A percentile compares a stretch with the other conserved stretches of the same genome.
Evolutionary conservation across 2,329 filamentous ascomycete genomes (phyloP).

Genomic region (Zymoseptoria ardabiliae): DNA sequence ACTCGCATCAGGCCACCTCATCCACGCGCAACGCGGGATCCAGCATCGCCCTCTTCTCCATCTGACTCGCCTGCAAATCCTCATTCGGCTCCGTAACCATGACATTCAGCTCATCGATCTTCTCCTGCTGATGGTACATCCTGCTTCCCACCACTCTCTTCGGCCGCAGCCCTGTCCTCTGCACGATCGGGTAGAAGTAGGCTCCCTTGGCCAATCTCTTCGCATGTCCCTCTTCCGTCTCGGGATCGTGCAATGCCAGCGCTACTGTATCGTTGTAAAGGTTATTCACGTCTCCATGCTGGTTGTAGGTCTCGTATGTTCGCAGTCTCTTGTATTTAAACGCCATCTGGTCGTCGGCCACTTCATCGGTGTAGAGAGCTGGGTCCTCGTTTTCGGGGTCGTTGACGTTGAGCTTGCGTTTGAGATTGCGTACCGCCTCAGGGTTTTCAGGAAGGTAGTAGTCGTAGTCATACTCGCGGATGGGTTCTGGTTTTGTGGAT

Average conservation of each 20-base stretch:
- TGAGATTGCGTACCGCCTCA: slow-evolving; percentile 44
- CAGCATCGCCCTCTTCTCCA: slow-evolving; percentile 9
- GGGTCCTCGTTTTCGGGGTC: slow-evolving; percentile 49
- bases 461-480: slow-evolving; percentile 52
- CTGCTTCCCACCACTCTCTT: slow-evolving; percentile 35
- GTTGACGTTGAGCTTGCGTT: slow-evolving; percentile 48
- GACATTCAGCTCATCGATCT: slow-evolving; percentile 21
- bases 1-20: slow-evolving; percentile 2
- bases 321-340: slow-evolving; percentile 52
- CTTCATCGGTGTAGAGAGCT: slow-evolving; percentile 42
- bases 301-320: slow-evolving; percentile 53
- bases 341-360: slow-evolving; percentile 27
- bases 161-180: slow-evolving; percentile 47
- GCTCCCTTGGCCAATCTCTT: slow-evolving; percentile 45
- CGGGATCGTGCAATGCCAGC: slow-evolving; percentile 50
- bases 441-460: slow-evolving; percentile 50
- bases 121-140: slow-evolving; percentile 11
- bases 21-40: slow-evolving; percentile 12
- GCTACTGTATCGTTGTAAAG: slow-evolving; percentile 50
- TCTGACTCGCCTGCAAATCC: slow-evolving; percentile 5
- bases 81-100: slow-evolving; percentile 15
- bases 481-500: slow-evolving; percentile 43
- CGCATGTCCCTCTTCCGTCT: slow-evolving; percentile 29
- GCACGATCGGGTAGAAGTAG: slow-evolving; percentile 55
- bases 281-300: slow-evolving; percentile 44